Evolutionary conservation across 1,139 yeast species (phyloP).

Genomic region (Lodderomyces orthopsilosis): DNA sequence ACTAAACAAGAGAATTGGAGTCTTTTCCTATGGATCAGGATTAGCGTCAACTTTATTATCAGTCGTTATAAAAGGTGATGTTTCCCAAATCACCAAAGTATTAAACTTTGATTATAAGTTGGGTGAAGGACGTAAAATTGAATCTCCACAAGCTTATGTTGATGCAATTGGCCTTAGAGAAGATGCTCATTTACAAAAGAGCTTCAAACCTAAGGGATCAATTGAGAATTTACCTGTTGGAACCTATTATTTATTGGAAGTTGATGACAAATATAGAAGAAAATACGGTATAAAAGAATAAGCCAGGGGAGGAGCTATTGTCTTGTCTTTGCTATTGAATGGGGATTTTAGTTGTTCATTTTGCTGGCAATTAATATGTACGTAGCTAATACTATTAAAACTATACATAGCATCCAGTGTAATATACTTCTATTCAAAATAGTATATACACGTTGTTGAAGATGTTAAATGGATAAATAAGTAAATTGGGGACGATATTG

Average conservation of each 20-base stretch:
- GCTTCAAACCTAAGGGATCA: slow-evolving; percentile 75
- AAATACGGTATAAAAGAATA: slow-evolving; percentile 62
- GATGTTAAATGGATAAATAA: not conserved
- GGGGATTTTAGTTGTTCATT: not conserved
- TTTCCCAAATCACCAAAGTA: slow-evolving; percentile 60
- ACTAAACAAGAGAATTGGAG: slow-evolving; percentile 81
- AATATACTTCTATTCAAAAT: too few species aligned
- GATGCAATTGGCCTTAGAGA: slow-evolving; percentile 84
- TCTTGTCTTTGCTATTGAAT: not conserved
- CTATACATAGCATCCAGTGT: too few species aligned
- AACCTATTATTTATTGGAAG: slow-evolving; percentile 76
- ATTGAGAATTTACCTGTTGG: slow-evolving; percentile 70
- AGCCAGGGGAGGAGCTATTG: slow-evolving; percentile 3
- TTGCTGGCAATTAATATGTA: not conserved
- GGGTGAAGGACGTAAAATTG: slow-evolving; percentile 57
- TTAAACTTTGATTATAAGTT: slow-evolving; percentile 72
- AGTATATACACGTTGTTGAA: not conserved
- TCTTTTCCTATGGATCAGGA: slow-evolving; percentile 98
- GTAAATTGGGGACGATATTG: not conserved
- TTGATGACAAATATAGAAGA: slow-evolving; percentile 91
- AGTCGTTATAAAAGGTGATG: slow-evolving; percentile 76
- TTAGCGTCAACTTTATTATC: slow-evolving; percentile 90
- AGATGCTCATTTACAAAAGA: slow-evolving; percentile 78
- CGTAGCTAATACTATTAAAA: too few species aligned
- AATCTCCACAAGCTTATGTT: slow-evolving; percentile 79